A percentile compares a stretch with the other conserved stretches of the same genome.
These are phyloP conservation scores for Cyclospora cayetanensis DNA, from an alignment of 169 alveolate species.

Conservation along the genomic window DNA sequence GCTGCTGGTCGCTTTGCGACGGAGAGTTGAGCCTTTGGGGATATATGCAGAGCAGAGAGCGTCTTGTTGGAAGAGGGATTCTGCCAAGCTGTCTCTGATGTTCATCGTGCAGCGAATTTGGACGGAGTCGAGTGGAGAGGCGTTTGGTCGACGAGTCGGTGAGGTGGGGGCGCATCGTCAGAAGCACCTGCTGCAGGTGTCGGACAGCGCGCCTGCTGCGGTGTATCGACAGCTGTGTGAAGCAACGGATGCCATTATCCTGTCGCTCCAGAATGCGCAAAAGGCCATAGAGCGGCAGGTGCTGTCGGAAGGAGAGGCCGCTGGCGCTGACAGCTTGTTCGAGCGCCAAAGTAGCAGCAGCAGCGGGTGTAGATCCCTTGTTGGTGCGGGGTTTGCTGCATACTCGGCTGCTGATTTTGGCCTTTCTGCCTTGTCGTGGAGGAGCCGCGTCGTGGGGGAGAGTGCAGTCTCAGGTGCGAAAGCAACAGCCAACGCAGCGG, in stretches of 20 bases:
- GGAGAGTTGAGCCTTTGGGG: no score
- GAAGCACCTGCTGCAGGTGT: background rate
- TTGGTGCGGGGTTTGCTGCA: constrained; percentile 28
- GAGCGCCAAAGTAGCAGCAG: constrained; percentile 19
- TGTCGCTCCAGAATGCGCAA: background rate
- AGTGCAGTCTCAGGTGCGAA: background rate
- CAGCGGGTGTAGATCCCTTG: background rate
- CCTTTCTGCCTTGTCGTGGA: background rate
- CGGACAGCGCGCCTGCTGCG: background rate
- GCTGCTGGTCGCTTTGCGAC: no score
- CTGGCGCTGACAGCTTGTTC: background rate
- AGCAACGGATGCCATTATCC: background rate
- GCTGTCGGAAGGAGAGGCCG: background rate
- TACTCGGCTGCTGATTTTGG: constrained; percentile 53
- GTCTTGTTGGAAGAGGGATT: no score
- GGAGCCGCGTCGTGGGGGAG: constrained; percentile 16
- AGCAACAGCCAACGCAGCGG: background rate
- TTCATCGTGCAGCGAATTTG: constrained; percentile 39
- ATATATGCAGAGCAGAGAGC: no score
- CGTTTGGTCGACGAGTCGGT: background rate
- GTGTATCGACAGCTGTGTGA: constrained; percentile 52
- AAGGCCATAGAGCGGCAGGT: background rate
- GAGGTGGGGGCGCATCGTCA: constrained; percentile 19
- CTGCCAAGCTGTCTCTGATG: background rate
- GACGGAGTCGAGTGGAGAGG: constrained; percentile 19